Conservation (phyloP, 768 basidiomycete genomes). For the Pluteus cervinus region DNA sequence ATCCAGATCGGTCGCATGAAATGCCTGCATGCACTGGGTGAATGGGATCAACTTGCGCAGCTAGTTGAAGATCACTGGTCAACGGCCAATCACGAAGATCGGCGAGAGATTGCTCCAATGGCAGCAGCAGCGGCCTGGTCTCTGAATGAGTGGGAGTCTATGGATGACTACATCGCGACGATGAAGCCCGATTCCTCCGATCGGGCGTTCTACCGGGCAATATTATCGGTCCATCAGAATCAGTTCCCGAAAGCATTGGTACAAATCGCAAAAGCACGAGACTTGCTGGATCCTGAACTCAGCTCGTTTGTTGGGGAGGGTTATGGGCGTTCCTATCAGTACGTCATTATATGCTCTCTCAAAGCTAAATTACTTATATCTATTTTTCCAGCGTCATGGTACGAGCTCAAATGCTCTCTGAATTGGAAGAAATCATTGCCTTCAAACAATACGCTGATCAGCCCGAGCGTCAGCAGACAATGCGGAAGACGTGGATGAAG, state of each 20-base stretch:
- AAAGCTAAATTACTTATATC: neutral
- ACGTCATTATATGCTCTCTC: slow-evolving; percentile 17
- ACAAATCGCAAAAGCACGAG: slow-evolving; percentile 91
- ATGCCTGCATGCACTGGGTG: slow-evolving; percentile 93
- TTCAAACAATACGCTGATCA: slow-evolving; percentile 95
- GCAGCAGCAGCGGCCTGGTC: slow-evolving; percentile 98
- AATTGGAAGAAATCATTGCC: slow-evolving; percentile 94
- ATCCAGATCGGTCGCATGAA: slow-evolving; percentile 89
- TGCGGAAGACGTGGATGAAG: slow-evolving; percentile 97
- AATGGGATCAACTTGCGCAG: slow-evolving; percentile 88
- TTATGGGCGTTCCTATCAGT: slow-evolving; percentile 98
- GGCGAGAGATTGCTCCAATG: slow-evolving; percentile 90
- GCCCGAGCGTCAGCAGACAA: slow-evolving; percentile 83
- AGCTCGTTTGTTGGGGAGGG: slow-evolving; percentile 91
- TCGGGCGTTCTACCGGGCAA: slow-evolving; percentile 92
- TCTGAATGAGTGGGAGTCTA: slow-evolving; percentile 92
- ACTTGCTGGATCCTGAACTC: slow-evolving; percentile 85
- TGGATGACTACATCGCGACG: slow-evolving; percentile 93
- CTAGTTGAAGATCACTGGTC: slow-evolving; percentile 89
- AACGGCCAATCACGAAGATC: slow-evolving; percentile 75
- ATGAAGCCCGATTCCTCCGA: slow-evolving; percentile 94
- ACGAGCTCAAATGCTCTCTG: slow-evolving; percentile 96
- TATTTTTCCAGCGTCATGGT: slow-evolving; percentile 74
- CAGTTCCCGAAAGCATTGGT: slow-evolving; percentile 87
- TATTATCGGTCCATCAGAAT: slow-evolving; percentile 92